Base-by-base conservation (phyloP, 495 filamentous ascomycete genomes). In the Cercophora newfieldiana region DNA sequence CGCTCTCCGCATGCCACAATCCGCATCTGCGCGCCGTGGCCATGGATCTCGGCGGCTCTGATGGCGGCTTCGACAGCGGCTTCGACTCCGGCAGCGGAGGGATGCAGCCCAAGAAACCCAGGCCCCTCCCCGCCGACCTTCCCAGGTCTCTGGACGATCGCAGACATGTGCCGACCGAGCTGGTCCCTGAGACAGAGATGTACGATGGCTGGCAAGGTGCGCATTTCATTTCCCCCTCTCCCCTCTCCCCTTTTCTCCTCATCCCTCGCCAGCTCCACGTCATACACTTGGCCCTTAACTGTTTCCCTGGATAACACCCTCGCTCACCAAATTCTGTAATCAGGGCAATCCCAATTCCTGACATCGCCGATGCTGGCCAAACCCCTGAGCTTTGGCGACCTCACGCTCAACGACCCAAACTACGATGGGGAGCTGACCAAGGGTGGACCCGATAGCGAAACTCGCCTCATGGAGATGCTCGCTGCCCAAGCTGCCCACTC, bases 191-290 rank as follows among this genome's bases (percentile, higher is more conserved):
- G 81, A 96, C 93, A 25, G 94, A 98, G 84, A 91, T 97, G 81
- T 98, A 98, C 75, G 95, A 99, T 85, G 96, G 91, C 65, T 99
- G 95, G 95, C 93, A 97, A 89, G 94, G 94, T 97, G 75, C 33
- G 81, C 75, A 37, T 19, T 44, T 44, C 54, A 51, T 64, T 16
- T 33, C 51, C 60, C 59, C 67, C 7, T 19, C 25, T 59, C 74
- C 58, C 25, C n/a, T 53, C 22, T 22, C 50, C 6, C 14, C 50
- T 22, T 29, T 21, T 58, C 26, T 33, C 26, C n/a, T 33, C 12
- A 37, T 29, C 55, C 55, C 54, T n/a, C 18, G 16, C 5, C 50
- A 29, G 44, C 62, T 55, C 33, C 57, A 66, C 60, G 63, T 69
- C 69, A 65, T 68, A 50, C 54, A 21, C 44, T 53, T 61, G n/a